phyloP scores from a whole-genome alignment of 2,329 filamentous ascomycete species.

The Aspergillus terreus region DNA sequence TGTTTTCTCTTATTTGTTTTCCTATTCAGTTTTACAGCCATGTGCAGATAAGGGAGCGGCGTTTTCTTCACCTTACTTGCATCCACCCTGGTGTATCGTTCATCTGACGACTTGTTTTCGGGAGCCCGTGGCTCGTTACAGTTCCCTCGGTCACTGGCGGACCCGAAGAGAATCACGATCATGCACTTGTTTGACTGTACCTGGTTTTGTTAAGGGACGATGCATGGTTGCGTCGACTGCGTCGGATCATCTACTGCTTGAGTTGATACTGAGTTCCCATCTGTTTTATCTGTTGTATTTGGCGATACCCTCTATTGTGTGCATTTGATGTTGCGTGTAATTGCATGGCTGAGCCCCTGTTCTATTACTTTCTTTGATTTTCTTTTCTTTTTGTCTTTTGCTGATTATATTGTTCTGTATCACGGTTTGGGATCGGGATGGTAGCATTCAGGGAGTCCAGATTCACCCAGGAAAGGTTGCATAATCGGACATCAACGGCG shows the following conservation, averaged over 20 bases:
- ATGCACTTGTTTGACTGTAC: conserved; percentile 7
- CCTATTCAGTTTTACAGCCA: conserved; percentile 8
- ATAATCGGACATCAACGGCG: conserved; percentile 17
- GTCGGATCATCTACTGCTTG: conserved; percentile 10
- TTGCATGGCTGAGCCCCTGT: conserved; percentile 13
- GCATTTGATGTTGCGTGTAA: conserved; percentile 5
- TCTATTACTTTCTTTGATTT: neutral
- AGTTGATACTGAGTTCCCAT: conserved; percentile 10
- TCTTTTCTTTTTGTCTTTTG: conserved; percentile 10
- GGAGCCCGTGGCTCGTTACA: conserved; percentile 10
- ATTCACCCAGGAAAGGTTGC: conserved; percentile 14
- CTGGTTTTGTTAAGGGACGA: conserved; percentile 6
- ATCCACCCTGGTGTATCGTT: neutral
- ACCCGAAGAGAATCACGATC: conserved; percentile 8
- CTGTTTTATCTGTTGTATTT: conserved; percentile 19
- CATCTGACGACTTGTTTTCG: conserved; percentile 3
- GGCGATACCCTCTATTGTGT: conserved; percentile 24
- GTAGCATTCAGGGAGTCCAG: conserved; percentile 19
- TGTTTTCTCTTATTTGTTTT: neutral
- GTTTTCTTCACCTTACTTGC: conserved; percentile 12
- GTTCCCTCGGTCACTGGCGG: conserved; percentile 11
- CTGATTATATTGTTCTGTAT: conserved; percentile 5
- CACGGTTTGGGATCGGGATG: conserved; percentile 12
- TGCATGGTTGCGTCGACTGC: conserved; percentile 4
- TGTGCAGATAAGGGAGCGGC: conserved; percentile 19